These are phyloP conservation scores for Backusella tarrabulga DNA, from an alignment of 192 early-diverging fungal genomes.

Conservation along the genomic window DNA sequence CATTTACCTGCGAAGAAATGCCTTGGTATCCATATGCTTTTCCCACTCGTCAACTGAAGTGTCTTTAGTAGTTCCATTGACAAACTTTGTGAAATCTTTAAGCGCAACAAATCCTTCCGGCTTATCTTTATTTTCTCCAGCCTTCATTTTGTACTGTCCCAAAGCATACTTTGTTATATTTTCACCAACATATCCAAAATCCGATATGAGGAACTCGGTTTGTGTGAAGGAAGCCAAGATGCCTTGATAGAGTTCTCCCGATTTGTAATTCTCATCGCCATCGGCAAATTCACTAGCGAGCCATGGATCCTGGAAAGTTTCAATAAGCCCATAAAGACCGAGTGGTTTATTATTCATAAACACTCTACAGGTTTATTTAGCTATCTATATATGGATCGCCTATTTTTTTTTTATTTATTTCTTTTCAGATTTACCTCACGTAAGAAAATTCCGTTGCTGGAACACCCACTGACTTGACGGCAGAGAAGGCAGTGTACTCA, in stretches of 20 bases:
- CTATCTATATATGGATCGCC: not conserved
- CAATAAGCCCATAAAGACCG: conserved; percentile 10
- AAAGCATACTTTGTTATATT: not conserved
- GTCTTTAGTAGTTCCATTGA: not conserved
- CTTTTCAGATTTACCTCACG: conserved; percentile 5
- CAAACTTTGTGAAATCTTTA: conserved; percentile 15
- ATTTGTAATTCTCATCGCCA: not conserved
- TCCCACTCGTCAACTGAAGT: conserved; percentile 12
- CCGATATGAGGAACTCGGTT: not conserved
- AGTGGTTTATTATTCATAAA: conserved; percentile 5
- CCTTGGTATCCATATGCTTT: not conserved
- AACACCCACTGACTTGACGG: not conserved
- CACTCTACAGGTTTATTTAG: conserved; percentile 8
- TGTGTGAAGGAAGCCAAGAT: not conserved
- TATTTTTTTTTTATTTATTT: not conserved
- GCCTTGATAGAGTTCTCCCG: conserved; percentile 15
- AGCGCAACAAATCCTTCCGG: not conserved
- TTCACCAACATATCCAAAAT: not conserved
- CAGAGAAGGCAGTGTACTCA: not conserved
- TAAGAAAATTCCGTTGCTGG: not conserved
- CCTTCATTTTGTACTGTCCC: conserved; percentile 13
- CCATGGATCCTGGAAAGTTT: conserved; percentile 14
- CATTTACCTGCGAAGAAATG: conserved; percentile 15
- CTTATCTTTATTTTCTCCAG: not conserved
- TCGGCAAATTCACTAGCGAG: not conserved